phyloP scores from a whole-genome alignment of 2,329 filamentous ascomycete genomes.

The Fusarium sp. region DNA sequence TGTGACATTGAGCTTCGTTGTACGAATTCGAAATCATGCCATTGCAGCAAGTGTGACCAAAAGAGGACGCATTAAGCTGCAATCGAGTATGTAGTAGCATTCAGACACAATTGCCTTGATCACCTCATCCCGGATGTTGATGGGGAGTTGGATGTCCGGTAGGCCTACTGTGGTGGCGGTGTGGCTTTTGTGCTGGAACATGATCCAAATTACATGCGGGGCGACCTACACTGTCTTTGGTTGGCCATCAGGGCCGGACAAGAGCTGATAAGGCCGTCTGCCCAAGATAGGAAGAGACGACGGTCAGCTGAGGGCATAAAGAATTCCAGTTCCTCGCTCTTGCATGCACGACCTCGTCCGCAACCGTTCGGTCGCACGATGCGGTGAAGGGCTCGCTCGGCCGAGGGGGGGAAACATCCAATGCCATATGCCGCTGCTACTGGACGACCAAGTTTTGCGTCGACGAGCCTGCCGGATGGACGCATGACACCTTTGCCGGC shows the following conservation, averaged over 20 bases:
- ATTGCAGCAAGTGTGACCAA: no score
- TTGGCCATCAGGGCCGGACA: conserved; percentile 7
- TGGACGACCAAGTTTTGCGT: conserved; percentile 7
- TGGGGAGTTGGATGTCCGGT: neutral
- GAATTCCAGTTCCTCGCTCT: conserved; percentile 21
- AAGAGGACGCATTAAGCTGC: no score
- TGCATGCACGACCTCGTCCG: conserved; percentile 27
- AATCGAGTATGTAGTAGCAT: no score
- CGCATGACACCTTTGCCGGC: conserved; percentile 41
- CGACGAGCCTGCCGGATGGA: conserved; percentile 31
- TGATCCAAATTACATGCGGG: conserved; percentile 31
- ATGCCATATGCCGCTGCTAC: neutral
- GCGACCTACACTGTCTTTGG: conserved; percentile 13
- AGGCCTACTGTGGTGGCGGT: conserved; percentile 28
- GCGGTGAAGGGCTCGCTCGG: conserved; percentile 37
- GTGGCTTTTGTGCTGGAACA: conserved; percentile 27
- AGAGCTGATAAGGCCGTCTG: conserved; percentile 11
- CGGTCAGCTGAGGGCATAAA: conserved; percentile 38
- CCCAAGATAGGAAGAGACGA: conserved; percentile 30
- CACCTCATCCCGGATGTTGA: neutral
- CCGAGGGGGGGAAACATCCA: conserved; percentile 32
- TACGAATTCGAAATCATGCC: no score
- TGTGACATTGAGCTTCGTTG: no score
- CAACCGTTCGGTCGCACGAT: conserved; percentile 24
- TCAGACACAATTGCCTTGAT: neutral